A percentile compares a stretch with the other conserved stretches of the same genome.
Evolutionary conservation across 768 basidiomycete genomes (phyloP).

Genomic region (Boletus edulis): DNA sequence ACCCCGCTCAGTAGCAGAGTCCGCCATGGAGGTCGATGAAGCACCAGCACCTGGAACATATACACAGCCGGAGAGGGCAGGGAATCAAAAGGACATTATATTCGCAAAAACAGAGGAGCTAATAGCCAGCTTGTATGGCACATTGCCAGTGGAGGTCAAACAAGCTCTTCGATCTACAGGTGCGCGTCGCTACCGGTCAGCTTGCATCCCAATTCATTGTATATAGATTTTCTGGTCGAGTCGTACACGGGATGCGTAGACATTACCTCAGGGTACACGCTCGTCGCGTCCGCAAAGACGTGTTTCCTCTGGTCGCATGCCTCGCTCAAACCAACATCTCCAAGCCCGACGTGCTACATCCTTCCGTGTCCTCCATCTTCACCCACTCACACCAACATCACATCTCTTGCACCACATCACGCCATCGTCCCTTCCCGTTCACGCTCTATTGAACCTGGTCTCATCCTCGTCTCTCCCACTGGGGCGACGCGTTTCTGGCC

Average conservation of each 20-base stretch:
- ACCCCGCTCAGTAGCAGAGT: constrained; percentile 37
- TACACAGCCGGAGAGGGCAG: constrained; percentile 36
- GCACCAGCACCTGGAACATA: constrained; percentile 38
- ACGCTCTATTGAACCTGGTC: constrained; percentile 66
- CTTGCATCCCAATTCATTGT: neutral
- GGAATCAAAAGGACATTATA: constrained; percentile 34
- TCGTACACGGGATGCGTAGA: constrained; percentile 72
- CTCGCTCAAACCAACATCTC: constrained; percentile 58
- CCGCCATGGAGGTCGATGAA: constrained; percentile 71
- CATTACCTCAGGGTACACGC: constrained; percentile 66
- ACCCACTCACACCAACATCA: constrained; percentile 40
- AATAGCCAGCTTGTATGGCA: constrained; percentile 62
- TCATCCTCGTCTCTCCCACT: constrained; percentile 69
- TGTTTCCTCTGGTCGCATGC: constrained; percentile 86
- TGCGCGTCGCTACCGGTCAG: constrained; percentile 21
- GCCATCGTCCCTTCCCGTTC: constrained; percentile 63
- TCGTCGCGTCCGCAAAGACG: constrained; percentile 67
- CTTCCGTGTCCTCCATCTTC: constrained; percentile 63
- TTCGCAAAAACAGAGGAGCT: constrained; percentile 78
- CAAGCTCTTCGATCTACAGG: constrained; percentile 69
- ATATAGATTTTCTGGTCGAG: constrained; percentile 68
- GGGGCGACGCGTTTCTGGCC: constrained; percentile 88
- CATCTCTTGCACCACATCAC: constrained; percentile 49
- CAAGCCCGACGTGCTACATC: constrained; percentile 74
- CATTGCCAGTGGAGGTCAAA: constrained; percentile 70